phyloP scores from a whole-genome alignment of 371 early-diverging fungal genomes.

The Haplosporangium sp. region DNA sequence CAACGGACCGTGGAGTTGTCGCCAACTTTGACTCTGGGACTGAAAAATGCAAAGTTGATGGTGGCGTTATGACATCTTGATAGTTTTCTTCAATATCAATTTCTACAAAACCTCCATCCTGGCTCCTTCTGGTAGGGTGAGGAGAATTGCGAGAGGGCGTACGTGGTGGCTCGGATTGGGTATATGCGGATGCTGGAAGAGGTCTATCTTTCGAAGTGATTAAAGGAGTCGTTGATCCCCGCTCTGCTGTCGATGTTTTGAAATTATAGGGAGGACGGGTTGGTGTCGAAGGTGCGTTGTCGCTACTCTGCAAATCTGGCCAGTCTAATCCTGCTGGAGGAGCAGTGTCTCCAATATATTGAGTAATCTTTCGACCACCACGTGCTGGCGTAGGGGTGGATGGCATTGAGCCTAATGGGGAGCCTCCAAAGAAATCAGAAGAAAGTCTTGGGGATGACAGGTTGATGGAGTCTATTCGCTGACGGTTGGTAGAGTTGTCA shows the following conservation, averaged over 20 bases:
- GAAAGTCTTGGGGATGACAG: slow-evolving; percentile 18
- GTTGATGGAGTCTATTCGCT: slow-evolving; percentile 19
- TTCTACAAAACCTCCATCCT: slow-evolving; percentile 22
- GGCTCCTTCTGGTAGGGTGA: slow-evolving; percentile 3
- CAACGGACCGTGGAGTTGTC: slow-evolving; percentile 30
- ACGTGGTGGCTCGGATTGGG: slow-evolving; percentile 12
- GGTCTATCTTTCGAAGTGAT: slow-evolving; percentile 19
- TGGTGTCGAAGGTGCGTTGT: slow-evolving; percentile 17
- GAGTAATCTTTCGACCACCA: slow-evolving; percentile 2
- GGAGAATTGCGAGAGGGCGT: not conserved
- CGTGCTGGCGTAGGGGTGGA: slow-evolving; percentile 27
- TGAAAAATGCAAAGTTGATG: slow-evolving; percentile 36
- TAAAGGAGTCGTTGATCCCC: slow-evolving; percentile 21
- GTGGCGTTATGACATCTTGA: slow-evolving; percentile 47
- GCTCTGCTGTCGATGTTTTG: not conserved
- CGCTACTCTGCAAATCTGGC: not conserved
- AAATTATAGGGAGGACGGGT: slow-evolving; percentile 6
- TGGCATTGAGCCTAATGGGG: slow-evolving; percentile 25
- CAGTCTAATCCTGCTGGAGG: slow-evolving; percentile 3
- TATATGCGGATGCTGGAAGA: slow-evolving; percentile 18
- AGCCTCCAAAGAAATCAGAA: slow-evolving; percentile 12
- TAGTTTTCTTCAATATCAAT: slow-evolving; percentile 31
- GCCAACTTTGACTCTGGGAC: slow-evolving; percentile 42
- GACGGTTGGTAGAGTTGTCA: slow-evolving; percentile 30
- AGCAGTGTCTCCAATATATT: not conserved